Percentiles rank a stretch among this genome's conserved stretches.
phyloP scores from a whole-genome alignment of 805 yeast species.

The Starmerella bombi region DNA sequence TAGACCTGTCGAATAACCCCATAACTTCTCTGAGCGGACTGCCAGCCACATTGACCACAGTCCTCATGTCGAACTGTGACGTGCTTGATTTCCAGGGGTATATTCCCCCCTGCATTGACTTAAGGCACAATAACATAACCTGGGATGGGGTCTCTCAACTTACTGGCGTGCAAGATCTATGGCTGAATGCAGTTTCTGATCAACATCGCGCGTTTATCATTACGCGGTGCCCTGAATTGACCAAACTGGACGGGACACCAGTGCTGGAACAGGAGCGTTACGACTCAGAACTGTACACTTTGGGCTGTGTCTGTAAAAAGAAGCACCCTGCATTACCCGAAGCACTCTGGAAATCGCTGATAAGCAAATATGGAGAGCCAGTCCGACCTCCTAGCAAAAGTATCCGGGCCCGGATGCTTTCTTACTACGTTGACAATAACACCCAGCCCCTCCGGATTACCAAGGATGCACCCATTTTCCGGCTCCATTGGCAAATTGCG shows the following conservation, averaged over 20 bases:
- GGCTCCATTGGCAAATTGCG: slow-evolving; percentile 21
- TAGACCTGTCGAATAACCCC: slow-evolving; percentile 32
- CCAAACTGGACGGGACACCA: slow-evolving; percentile 44
- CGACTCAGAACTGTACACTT: slow-evolving; percentile 58
- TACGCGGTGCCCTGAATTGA: slow-evolving; percentile 34
- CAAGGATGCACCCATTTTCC: slow-evolving; percentile 27
- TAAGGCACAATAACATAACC: no score
- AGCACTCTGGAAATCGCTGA: slow-evolving; percentile 35
- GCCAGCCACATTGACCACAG: not conserved
- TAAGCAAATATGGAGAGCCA: slow-evolving; percentile 28
- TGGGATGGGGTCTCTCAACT: no score
- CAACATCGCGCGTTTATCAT: slow-evolving; percentile 30
- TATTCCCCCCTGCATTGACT: no score
- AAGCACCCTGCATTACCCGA: slow-evolving; percentile 14
- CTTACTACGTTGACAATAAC: slow-evolving; percentile 13
- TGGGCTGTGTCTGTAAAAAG: slow-evolving; percentile 35
- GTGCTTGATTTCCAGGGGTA: no score
- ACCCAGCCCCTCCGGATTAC: slow-evolving; percentile 19
- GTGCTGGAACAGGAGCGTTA: slow-evolving; percentile 37
- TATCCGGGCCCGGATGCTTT: slow-evolving; percentile 16
- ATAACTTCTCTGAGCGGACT: slow-evolving; percentile 17
- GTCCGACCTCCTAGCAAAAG: slow-evolving; percentile 5
- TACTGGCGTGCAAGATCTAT: no score
- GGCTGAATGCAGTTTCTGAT: no score
- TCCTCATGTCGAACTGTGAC: not conserved